A percentile compares a stretch with the other conserved stretches of the same genome.
Conservation (phyloP, 1,284 basidiomycete species). For the Gomphus bonarii region DNA sequence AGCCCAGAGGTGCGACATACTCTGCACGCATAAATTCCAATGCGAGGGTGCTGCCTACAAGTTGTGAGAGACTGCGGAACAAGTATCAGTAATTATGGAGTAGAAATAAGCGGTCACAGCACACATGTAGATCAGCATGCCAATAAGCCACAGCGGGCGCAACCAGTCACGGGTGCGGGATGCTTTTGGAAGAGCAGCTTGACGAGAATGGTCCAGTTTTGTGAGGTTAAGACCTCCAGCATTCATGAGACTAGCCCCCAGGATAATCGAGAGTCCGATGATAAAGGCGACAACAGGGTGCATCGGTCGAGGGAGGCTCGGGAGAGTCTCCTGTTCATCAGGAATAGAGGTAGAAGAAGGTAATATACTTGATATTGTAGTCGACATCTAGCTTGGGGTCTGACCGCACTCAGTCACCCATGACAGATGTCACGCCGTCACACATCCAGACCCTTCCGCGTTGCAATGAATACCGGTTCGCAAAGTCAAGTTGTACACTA, state of each 20-base stretch:
- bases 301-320: not conserved
- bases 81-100: slow-evolving; percentile 1
- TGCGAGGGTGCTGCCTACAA: slow-evolving; percentile 78
- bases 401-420: too few relatives aligned
- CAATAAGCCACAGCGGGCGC: slow-evolving; percentile 73
- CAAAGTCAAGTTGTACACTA: not conserved
- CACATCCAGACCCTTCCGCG: not conserved
- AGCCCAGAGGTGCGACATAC: slow-evolving; percentile 78
- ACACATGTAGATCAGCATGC: slow-evolving; percentile 74
- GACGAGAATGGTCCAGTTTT: slow-evolving; percentile 72
- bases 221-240: slow-evolving; percentile 79
- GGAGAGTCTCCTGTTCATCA: not conserved
- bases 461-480: not conserved
- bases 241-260: slow-evolving; percentile 71
- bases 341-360: not conserved
- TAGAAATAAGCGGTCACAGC: slow-evolving; percentile 16
- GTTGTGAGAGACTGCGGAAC: slow-evolving; percentile 58
- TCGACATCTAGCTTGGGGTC: not conserved
- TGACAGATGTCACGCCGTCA: not conserved
- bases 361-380: not conserved
- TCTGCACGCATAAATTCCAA: slow-evolving; percentile 82
- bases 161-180: slow-evolving; percentile 60
- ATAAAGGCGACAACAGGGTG: slow-evolving; percentile 62
- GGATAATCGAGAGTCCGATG: slow-evolving; percentile 70
- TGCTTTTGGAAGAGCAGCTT: slow-evolving; percentile 45